phyloP scores from a whole-genome alignment of 768 basidiomycete species.

The Amanita pallidorosea region DNA sequence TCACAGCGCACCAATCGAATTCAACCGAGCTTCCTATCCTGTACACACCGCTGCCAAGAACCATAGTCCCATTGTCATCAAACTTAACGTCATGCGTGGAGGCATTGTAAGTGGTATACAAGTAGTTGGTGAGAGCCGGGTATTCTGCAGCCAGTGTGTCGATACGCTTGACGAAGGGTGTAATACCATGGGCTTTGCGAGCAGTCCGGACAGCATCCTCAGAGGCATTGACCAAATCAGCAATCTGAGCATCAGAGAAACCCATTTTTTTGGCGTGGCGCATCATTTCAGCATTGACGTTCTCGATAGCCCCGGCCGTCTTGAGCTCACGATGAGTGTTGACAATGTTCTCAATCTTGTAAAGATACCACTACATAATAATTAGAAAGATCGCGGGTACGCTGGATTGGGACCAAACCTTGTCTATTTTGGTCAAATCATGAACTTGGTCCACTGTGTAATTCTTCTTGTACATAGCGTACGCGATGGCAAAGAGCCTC shows the following conservation, averaged over 20 bases:
- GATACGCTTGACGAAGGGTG: slow-evolving; percentile 97
- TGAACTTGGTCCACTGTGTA: slow-evolving; percentile 88
- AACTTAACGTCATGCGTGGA: slow-evolving; percentile 93
- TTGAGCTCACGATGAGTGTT: slow-evolving; percentile 72
- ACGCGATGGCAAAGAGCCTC: slow-evolving; percentile 93
- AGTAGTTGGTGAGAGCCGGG: slow-evolving; percentile 97
- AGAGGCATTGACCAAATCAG: slow-evolving; percentile 60
- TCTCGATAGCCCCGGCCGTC: slow-evolving; percentile 55
- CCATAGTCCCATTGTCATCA: slow-evolving; percentile 97
- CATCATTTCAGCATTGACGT: slow-evolving; percentile 70
- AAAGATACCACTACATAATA: slow-evolving; percentile 76
- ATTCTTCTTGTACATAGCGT: slow-evolving; percentile 91
- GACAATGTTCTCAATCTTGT: slow-evolving; percentile 99
- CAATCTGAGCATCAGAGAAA: slow-evolving; percentile 90
- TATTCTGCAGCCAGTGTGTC: slow-evolving; percentile 98
- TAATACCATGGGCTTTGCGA: slow-evolving; percentile 81
- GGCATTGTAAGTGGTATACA: slow-evolving; percentile 99
- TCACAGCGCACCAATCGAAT: slow-evolving; percentile 99
- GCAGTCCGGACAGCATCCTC: slow-evolving; percentile 76
- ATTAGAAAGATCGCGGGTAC: background rate
- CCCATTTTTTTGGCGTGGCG: slow-evolving; percentile 86
- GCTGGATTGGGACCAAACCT: slow-evolving; percentile 32
- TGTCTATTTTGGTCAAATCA: slow-evolving; percentile 96
- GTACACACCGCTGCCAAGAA: slow-evolving; percentile 95
- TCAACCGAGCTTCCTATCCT: slow-evolving; percentile 98